A percentile compares a stretch with the other conserved stretches of the same genome.
Conservation (phyloP, 768 basidiomycete genomes). For the Lactarius hatsudake region DNA sequence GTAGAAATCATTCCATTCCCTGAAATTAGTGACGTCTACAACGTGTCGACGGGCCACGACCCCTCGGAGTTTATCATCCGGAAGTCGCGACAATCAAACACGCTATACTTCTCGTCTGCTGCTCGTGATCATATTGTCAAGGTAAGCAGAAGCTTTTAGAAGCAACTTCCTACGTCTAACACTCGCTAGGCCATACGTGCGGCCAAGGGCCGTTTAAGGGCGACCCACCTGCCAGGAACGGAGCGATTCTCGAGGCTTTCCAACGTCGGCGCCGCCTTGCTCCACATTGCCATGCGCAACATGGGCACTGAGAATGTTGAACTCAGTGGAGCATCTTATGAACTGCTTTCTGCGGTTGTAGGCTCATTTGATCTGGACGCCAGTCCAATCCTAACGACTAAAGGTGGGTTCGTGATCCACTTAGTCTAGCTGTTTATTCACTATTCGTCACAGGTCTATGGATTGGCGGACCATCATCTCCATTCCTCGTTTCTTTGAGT, state of each 20-base stretch:
- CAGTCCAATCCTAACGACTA: conserved; percentile 62
- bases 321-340: conserved; percentile 75
- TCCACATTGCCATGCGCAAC: conserved; percentile 85
- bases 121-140: conserved; percentile 71
- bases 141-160: conserved; percentile 38
- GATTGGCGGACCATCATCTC: conserved; percentile 45
- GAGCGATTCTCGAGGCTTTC: conserved; percentile 76
- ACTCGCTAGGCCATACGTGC: conserved; percentile 58
- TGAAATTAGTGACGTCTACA: conserved; percentile 86
- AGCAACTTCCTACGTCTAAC: neutral
- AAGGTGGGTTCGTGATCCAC: conserved; percentile 45
- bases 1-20: conserved; percentile 77
- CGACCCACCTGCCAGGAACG: conserved; percentile 47
- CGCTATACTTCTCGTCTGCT: conserved; percentile 72
- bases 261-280: conserved; percentile 79
- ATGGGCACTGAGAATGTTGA: conserved; percentile 71
- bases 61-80: conserved; percentile 80
- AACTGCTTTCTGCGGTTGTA: conserved; percentile 75
- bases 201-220: conserved; percentile 70
- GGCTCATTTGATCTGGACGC: conserved; percentile 76
- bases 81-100: conserved; percentile 64
- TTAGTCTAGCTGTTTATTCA: conserved; percentile 8
- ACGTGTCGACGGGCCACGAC: conserved; percentile 73
- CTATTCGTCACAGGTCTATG: conserved; percentile 38
- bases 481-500: conserved; percentile 65